Conservation (phyloP, 1,139 yeast species). For the Geotrichum candidum region DNA sequence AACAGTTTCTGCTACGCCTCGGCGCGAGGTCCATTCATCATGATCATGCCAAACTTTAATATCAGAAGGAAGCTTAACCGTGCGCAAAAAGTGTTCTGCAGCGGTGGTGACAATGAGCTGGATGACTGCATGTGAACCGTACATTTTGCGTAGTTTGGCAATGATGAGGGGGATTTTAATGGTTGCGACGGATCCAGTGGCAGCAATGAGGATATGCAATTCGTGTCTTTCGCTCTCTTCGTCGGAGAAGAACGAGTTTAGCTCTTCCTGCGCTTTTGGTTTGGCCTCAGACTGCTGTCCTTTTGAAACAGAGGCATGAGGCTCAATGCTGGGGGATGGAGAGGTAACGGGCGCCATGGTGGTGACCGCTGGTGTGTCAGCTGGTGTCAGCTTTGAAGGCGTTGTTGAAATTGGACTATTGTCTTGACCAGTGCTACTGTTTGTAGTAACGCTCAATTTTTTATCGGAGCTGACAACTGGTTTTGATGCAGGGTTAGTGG, state of each 20-base stretch:
- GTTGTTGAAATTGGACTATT: not conserved
- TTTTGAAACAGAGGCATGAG: not conserved
- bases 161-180: constrained; percentile 84
- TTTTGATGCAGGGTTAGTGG: not conserved
- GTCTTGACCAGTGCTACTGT: not conserved
- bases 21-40: constrained; percentile 72
- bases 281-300: not conserved
- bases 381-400: not conserved
- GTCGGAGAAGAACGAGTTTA: not conserved
- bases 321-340: not conserved
- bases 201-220: constrained; percentile 80
- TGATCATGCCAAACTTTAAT: constrained; percentile 91
- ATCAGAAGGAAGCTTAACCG: constrained; percentile 69
- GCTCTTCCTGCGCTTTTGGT: not conserved
- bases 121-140: constrained; percentile 63
- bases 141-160: constrained; percentile 71
- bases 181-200: constrained; percentile 95
- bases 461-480: not conserved
- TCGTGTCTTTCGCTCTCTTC: constrained; percentile 39
- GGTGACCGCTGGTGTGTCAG: not conserved
- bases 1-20: constrained; percentile 56
- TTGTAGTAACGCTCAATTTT: not conserved
- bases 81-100: constrained; percentile 76
- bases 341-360: not conserved
- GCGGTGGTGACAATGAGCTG: constrained; percentile 80